A percentile compares a stretch with the other conserved stretches of the same genome.
Evolutionary conservation across 176 grass and related monocot species (phyloP).

Genomic region (Aegilops speltoides): DNA sequence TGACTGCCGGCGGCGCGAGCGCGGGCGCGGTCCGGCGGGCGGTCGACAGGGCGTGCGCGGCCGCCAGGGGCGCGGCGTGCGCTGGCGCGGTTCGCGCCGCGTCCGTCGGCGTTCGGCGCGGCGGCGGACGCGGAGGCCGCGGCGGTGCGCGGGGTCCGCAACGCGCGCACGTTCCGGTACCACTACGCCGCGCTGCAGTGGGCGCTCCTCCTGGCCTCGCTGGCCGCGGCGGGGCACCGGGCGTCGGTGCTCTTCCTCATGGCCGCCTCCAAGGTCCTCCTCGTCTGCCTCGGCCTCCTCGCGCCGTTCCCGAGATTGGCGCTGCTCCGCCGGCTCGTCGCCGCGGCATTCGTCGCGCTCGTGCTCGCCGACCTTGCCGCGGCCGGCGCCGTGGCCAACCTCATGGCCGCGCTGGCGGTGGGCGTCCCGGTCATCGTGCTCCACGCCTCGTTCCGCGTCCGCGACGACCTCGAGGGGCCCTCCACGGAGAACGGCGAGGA

Average conservation of each 20-base stretch:
- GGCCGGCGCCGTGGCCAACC: constrained; percentile 50
- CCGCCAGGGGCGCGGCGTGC: constrained; percentile 42
- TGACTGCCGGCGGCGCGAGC: constrained; percentile 29
- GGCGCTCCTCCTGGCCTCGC: constrained; percentile 63
- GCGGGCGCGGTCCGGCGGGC: constrained; percentile 59
- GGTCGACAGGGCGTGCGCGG: constrained; percentile 50
- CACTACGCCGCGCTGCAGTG: constrained; percentile 73
- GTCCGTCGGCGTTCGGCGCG: constrained; percentile 47
- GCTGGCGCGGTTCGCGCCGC: constrained; percentile 67
- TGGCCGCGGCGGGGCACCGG: constrained; percentile 56
- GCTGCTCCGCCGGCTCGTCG: constrained; percentile 65
- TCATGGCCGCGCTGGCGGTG: constrained; percentile 43
- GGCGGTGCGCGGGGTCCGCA: constrained; percentile 75
- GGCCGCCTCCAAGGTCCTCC: constrained; percentile 73
- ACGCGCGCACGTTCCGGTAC: constrained; percentile 66
- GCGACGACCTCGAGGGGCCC: constrained; percentile 59
- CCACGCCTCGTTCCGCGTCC: constrained; percentile 68
- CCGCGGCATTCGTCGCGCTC: constrained; percentile 46
- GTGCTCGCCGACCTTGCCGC: constrained; percentile 57
- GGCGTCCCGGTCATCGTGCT: constrained; percentile 61
- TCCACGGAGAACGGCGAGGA: constrained; percentile 32
- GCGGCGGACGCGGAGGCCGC: constrained; percentile 68
- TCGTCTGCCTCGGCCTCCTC: constrained; percentile 72
- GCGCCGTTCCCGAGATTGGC: constrained; percentile 54
- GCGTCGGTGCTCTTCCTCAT: constrained; percentile 82